Conservation (phyloP, 2,329 filamentous ascomycete species). For the Cordyceps cicadae region DNA sequence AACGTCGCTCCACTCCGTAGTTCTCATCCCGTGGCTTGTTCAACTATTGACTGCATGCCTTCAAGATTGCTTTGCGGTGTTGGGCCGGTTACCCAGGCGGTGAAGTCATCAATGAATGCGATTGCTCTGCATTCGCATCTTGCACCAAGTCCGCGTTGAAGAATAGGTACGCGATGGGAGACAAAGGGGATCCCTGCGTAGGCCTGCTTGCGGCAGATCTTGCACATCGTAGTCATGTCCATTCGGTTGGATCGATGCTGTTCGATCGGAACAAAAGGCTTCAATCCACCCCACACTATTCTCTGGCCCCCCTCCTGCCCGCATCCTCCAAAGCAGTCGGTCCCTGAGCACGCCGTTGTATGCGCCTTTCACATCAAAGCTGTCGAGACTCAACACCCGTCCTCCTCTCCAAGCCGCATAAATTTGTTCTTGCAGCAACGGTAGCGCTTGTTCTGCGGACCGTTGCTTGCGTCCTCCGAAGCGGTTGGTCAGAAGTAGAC, state of each 20-base stretch:
- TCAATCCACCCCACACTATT: constrained; percentile 15
- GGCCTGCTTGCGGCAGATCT: constrained; percentile 17
- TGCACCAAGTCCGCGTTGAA: constrained; percentile 30
- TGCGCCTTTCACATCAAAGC: constrained; percentile 32
- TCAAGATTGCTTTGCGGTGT: constrained; percentile 14
- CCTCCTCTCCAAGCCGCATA: constrained; percentile 12
- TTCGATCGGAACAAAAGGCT: constrained; percentile 19
- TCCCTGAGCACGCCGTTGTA: constrained; percentile 32
- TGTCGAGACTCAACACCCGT: constrained; percentile 24
- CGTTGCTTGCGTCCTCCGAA: constrained; percentile 13
- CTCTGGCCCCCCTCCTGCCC: constrained; percentile 17
- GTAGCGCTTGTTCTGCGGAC: constrained; percentile 12
- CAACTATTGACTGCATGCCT: constrained; percentile 18
- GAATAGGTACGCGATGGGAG: constrained; percentile 28
- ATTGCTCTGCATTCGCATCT: constrained; percentile 11
- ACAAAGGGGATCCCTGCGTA: constrained; percentile 27
- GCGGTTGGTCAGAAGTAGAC: constrained; percentile 11
- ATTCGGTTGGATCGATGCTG: constrained; percentile 17
- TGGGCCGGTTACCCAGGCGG: constrained; percentile 14
- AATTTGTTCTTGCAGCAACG: constrained; percentile 11
- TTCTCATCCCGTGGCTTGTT: constrained; percentile 17
- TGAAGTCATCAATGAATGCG: constrained; percentile 14
- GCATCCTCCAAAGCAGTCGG: constrained; percentile 17
- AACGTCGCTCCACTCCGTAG: constrained; percentile 20
- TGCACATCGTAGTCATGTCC: constrained; percentile 14